Evolutionary conservation across 2,329 filamentous ascomycete species (phyloP).

Genomic region (Botrytis tulipae): DNA sequence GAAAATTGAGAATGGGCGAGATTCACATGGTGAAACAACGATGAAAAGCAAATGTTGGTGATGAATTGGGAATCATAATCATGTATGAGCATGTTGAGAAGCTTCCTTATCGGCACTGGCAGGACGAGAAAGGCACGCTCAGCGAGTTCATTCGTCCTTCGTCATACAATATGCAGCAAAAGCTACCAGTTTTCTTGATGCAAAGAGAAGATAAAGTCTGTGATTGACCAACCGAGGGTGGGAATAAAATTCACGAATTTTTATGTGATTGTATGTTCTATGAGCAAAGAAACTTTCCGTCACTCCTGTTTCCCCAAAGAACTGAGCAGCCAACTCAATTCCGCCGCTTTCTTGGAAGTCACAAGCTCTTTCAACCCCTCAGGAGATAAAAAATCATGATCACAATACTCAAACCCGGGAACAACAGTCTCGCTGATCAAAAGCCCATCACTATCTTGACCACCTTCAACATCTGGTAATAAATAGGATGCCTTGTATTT

Average conservation of each 20-base stretch:
- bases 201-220: not conserved
- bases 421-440: constrained; percentile 68
- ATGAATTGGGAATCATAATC: not conserved
- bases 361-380: constrained; percentile 53
- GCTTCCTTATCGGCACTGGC: not conserved
- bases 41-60: not conserved
- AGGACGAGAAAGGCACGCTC: not conserved
- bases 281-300: not conserved
- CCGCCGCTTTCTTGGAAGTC: constrained; percentile 47
- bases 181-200: not conserved
- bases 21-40: not conserved
- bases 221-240: not conserved
- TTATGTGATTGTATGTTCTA: not conserved
- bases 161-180: not conserved
- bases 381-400: constrained; percentile 63
- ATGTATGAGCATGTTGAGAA: not conserved
- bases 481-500: constrained; percentile 66
- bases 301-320: constrained; percentile 30
- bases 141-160: not conserved
- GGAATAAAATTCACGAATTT: not conserved
- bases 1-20: not conserved
- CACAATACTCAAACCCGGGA: constrained; percentile 64
- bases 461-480: constrained; percentile 46
- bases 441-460: constrained; percentile 45
- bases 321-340: constrained; percentile 49